Conservation (phyloP, 768 basidiomycete species). For the Tricholoma sp. region DNA sequence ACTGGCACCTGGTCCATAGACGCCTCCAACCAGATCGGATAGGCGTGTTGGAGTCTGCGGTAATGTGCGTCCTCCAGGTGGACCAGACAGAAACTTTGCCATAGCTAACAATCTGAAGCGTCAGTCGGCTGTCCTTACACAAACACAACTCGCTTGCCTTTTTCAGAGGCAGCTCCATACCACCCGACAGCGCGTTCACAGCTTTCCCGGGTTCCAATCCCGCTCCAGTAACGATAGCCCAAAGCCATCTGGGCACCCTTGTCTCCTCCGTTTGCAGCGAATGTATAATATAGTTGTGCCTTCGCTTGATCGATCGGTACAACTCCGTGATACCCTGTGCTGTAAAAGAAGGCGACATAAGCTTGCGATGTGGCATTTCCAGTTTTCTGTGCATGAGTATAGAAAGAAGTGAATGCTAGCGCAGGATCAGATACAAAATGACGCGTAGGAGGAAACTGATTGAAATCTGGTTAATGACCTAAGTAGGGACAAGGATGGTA, state of each 20-base stretch:
- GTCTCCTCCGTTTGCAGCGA: constrained; percentile 85
- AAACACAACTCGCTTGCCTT: constrained; percentile 40
- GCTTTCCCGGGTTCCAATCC: constrained; percentile 85
- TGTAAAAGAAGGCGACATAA: constrained; percentile 81
- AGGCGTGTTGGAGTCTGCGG: constrained; percentile 77
- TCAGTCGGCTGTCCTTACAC: neutral
- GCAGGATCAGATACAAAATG: constrained; percentile 60
- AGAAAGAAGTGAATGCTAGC: constrained; percentile 60
- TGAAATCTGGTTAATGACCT: constrained; percentile 1
- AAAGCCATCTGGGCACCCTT: constrained; percentile 89
- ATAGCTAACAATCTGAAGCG: constrained; percentile 49
- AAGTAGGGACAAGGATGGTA: neutral
- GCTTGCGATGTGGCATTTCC: constrained; percentile 89
- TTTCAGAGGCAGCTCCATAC: constrained; percentile 88
- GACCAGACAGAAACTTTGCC: constrained; percentile 74
- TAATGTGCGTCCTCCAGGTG: constrained; percentile 85
- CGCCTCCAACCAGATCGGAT: constrained; percentile 87
- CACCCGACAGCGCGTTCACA: constrained; percentile 81
- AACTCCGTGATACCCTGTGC: constrained; percentile 72
- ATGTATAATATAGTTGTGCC: constrained; percentile 91
- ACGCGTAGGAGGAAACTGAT: constrained; percentile 68
- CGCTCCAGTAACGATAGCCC: constrained; percentile 93
- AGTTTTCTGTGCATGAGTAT: constrained; percentile 56
- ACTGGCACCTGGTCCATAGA: constrained; percentile 93
- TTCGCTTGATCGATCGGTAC: constrained; percentile 67